Evolutionary conservation across 495 filamentous ascomycete genomes (phyloP), one percentile per base, ranked within the genome.

Genomic region (Aspergillus coremiiformis): DNA sequence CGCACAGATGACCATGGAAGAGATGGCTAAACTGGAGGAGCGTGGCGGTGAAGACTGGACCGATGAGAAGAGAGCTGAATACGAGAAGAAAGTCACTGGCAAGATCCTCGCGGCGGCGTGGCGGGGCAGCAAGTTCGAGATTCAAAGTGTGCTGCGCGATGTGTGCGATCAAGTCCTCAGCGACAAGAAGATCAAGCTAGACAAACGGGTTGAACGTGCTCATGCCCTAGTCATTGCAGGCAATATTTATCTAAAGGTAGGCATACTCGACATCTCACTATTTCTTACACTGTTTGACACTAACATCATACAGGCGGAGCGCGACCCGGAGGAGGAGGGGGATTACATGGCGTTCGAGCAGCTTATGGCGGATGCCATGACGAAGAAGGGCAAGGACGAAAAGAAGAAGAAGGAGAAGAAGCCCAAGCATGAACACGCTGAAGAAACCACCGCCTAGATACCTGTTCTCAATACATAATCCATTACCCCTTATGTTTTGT

Each of bases 291-390:
- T 9, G 4, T 19, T 9, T 32, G 4, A 49, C 41, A 39, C 30
- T 54, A 53, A 50, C 50, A 22, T 4, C 1, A n/a, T 19, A 8
- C 55, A 97, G 93, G 93, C 93, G 17, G 80, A 86, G 66, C 82
- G 93, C 52, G 87, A 90, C 54, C 86, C 90, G 35, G 94, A 97
- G 39, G 93, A 99, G 72, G 93, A 97, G 74, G 93, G 92, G 55
- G 92, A 96, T 50, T 96, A 94, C 74, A 94, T 97, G 84, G 92
- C 89, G 17, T 99, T 99, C 61, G 93, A 99, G 67, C 89, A 96
- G 68, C 83, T 99, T 24, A 94, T 99, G 71, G 90, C 93, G 27
- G 93, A 99, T 63, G 92, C 94, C 5, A 88, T 88, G 43, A 84
- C 87, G 46, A 97, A 97, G 80, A 94, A 96, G 69, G 80, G 78